Conservation (phyloP, 1,139 yeast species). For the Magnusiomyces suaveolens region DNA sequence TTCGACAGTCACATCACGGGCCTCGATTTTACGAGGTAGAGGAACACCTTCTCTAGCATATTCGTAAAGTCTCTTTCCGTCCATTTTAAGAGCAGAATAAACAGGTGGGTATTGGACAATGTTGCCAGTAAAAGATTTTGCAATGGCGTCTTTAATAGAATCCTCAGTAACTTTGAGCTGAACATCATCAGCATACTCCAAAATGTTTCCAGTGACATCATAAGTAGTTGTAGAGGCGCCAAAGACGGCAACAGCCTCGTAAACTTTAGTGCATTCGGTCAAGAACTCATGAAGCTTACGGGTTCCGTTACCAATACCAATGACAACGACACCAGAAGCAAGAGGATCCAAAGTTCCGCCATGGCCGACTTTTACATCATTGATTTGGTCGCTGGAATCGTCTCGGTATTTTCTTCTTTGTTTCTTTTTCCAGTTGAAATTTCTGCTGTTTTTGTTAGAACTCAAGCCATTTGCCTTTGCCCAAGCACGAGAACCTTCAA, state of each 20-base stretch:
- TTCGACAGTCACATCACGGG: conserved; percentile 58
- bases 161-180: conserved; percentile 51
- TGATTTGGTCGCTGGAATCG: conserved; percentile 18
- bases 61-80: conserved; percentile 88
- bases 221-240: conserved; percentile 93
- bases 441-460: not conserved
- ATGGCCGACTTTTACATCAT: conserved; percentile 76
- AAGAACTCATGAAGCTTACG: conserved; percentile 63
- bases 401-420: conserved; percentile 38
- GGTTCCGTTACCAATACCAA: conserved; percentile 88
- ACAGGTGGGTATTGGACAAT: conserved; percentile 90
- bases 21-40: conserved; percentile 69
- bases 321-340: conserved; percentile 85
- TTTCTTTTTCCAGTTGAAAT: conserved; percentile 23
- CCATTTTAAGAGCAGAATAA: conserved; percentile 86
- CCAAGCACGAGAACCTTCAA: conserved; percentile 31
- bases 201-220: conserved; percentile 78
- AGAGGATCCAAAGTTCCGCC: conserved; percentile 96
- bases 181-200: conserved; percentile 41
- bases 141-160: conserved; percentile 40
- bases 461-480: conserved; percentile 1
- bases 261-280: conserved; percentile 55
- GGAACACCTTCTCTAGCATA: conserved; percentile 87
- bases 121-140: conserved; percentile 59
- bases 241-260: conserved; percentile 73